These are phyloP conservation scores for Beta corolliflora DNA, from an alignment of 179 eudicot species.

Conservation along the genomic window DNA sequence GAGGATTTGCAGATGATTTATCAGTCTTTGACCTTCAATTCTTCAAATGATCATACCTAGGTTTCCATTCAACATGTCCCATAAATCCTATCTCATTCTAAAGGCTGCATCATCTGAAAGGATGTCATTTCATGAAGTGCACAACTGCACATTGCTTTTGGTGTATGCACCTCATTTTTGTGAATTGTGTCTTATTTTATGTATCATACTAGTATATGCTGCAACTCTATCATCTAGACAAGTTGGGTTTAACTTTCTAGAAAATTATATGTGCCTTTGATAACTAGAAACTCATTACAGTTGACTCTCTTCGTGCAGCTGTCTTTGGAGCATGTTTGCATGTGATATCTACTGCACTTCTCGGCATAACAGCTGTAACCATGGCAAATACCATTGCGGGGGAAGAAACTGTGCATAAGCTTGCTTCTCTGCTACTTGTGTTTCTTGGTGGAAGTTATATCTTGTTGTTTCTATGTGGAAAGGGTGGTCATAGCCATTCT, in stretches of 20 bases:
- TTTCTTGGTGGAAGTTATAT: conserved; percentile 89
- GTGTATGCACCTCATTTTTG: not conserved
- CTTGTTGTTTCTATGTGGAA: conserved; percentile 67
- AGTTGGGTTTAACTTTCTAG: not conserved
- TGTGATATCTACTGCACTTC: conserved; percentile 86
- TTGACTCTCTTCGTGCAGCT: conserved; percentile 50
- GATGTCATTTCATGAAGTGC: not conserved
- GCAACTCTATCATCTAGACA: not conserved
- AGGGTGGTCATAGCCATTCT: conserved; percentile 88
- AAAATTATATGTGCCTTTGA: not conserved
- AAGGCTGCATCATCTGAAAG: not conserved
- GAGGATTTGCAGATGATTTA: not conserved
- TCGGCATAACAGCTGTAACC: conserved; percentile 93
- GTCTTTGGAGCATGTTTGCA: conserved; percentile 95
- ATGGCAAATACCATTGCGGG: conserved; percentile 97
- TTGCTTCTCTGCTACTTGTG: conserved; percentile 85
- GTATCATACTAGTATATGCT: not conserved
- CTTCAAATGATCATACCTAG: not conserved
- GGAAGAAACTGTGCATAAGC: conserved; percentile 97
- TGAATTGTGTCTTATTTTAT: not conserved
- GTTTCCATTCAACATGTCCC: not conserved
- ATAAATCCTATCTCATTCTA: not conserved
- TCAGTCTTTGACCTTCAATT: not conserved
- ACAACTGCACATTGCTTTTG: not conserved
- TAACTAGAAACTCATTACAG: not conserved